Conservation (phyloP, 345 rosid genomes). For the Corymbia maculata region DNA sequence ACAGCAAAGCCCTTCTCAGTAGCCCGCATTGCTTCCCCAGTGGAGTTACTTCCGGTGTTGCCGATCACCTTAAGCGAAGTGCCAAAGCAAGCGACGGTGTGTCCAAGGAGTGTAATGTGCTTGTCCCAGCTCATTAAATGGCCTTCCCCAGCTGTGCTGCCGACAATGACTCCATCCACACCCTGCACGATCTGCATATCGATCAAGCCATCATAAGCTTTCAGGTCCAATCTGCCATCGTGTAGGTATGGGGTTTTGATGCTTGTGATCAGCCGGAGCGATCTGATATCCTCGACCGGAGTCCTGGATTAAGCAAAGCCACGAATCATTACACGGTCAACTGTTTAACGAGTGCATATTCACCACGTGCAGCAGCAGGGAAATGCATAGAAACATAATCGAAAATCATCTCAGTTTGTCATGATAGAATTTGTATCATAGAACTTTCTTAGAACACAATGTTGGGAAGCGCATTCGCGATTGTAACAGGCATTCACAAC, state of each 20-base stretch:
- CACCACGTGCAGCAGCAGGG: background rate
- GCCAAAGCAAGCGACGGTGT: constrained; percentile 71
- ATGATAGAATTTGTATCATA: background rate
- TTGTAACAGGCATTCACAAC: background rate
- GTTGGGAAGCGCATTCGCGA: background rate
- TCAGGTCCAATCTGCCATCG: constrained; percentile 87
- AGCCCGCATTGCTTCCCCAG: constrained; percentile 87
- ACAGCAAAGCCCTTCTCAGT: constrained; percentile 89
- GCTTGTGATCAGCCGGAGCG: constrained; percentile 73
- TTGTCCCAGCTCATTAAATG: constrained; percentile 97
- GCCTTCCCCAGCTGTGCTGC: constrained; percentile 93
- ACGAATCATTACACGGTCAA: background rate
- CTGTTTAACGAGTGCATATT: background rate
- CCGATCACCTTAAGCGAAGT: constrained; percentile 67
- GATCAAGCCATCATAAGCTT: constrained; percentile 76
- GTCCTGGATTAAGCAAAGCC: constrained; percentile 32
- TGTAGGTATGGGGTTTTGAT: constrained; percentile 87
- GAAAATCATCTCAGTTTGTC: background rate
- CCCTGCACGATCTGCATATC: constrained; percentile 59
- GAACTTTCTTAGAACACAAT: background rate
- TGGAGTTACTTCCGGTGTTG: constrained; percentile 89
- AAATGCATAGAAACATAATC: background rate
- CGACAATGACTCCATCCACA: constrained; percentile 72
- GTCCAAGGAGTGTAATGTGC: constrained; percentile 87
- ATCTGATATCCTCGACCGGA: constrained; percentile 54